Percentiles rank a stretch among this genome's conserved stretches.
Conservation (phyloP, 2,329 filamentous ascomycete species). For the Talaromyces sp. region DNA sequence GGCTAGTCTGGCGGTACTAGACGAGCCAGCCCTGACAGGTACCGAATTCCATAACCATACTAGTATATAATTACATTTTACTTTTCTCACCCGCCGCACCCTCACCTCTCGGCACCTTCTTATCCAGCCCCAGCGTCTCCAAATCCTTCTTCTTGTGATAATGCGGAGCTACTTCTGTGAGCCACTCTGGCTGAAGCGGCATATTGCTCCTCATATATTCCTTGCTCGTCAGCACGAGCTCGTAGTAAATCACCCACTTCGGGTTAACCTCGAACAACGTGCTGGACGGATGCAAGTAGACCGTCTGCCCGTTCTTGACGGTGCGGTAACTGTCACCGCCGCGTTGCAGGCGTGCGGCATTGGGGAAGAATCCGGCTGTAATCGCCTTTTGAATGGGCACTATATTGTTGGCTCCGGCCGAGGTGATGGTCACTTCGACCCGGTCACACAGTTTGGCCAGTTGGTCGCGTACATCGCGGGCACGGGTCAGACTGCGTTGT, state of each 20-base stretch:
- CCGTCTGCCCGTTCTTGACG: conserved; percentile 83
- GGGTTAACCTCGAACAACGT: conserved; percentile 78
- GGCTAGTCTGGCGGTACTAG: conserved; percentile 2
- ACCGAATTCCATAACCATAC: neutral
- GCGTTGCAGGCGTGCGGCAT: conserved; percentile 78
- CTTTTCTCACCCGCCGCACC: conserved; percentile 43
- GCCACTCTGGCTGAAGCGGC: conserved; percentile 79
- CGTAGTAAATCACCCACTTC: conserved; percentile 84
- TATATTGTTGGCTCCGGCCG: conserved; percentile 68
- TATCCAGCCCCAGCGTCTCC: conserved; percentile 72
- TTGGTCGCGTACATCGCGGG: conserved; percentile 89
- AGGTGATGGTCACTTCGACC: conserved; percentile 73
- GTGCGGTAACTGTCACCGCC: conserved; percentile 87
- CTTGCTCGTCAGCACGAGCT: conserved; percentile 86
- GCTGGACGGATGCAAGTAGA: conserved; percentile 86
- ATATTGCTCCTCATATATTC: conserved; percentile 91
- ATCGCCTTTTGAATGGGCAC: conserved; percentile 82
- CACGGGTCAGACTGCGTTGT: conserved; percentile 81
- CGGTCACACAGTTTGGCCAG: conserved; percentile 88
- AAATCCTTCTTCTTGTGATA: conserved; percentile 91
- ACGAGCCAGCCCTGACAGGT: no score
- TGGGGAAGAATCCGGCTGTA: conserved; percentile 90
- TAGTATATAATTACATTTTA: conserved; percentile 25
- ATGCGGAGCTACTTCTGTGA: conserved; percentile 87
- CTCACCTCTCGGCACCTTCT: conserved; percentile 67